These are phyloP conservation scores for Golubevia sp. DNA, from an alignment of 1,284 basidiomycete species.

Conservation along the genomic window DNA sequence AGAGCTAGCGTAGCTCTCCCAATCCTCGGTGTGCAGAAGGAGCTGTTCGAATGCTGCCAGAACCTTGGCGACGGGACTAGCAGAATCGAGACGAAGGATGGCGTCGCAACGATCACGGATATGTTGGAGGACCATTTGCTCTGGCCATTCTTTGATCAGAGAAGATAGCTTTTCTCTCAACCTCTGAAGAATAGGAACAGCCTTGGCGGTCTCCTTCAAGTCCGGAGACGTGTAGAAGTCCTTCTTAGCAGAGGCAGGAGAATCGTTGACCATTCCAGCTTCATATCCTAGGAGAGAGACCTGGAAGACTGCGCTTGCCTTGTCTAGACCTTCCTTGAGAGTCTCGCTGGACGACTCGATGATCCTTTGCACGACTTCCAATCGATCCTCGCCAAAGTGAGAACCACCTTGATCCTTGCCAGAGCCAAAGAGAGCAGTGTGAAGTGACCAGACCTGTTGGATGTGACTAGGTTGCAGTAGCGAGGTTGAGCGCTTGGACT, in stretches of 20 bases:
- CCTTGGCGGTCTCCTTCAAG: conserved; percentile 28
- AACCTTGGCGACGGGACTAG: conserved; percentile 80
- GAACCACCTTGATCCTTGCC: background rate
- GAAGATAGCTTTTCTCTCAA: conserved; percentile 25
- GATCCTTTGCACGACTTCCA: conserved; percentile 6
- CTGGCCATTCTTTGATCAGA: conserved; percentile 85
- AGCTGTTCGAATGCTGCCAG: conserved; percentile 85
- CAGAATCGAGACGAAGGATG: conserved; percentile 71
- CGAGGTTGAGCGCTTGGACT: background rate
- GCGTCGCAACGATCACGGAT: conserved; percentile 76
- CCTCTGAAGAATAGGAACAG: conserved; percentile 28
- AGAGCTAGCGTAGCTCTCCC: conserved; percentile 91
- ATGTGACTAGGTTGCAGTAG: background rate
- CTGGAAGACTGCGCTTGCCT: conserved; percentile 34
- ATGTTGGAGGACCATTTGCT: conserved; percentile 93
- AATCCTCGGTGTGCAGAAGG: conserved; percentile 86
- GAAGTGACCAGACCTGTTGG: conserved; percentile 22
- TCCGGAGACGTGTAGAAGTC: conserved; percentile 55
- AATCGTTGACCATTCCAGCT: background rate
- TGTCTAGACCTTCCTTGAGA: conserved; percentile 30
- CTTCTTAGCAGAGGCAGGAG: conserved; percentile 9
- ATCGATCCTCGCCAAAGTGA: background rate
- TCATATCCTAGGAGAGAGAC: conserved; percentile 11
- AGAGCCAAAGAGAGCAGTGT: conserved; percentile 28
- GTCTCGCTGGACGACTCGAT: conserved; percentile 11